phyloP scores from a whole-genome alignment of 768 basidiomycete genomes.

The Pisolithus microcarpus region DNA sequence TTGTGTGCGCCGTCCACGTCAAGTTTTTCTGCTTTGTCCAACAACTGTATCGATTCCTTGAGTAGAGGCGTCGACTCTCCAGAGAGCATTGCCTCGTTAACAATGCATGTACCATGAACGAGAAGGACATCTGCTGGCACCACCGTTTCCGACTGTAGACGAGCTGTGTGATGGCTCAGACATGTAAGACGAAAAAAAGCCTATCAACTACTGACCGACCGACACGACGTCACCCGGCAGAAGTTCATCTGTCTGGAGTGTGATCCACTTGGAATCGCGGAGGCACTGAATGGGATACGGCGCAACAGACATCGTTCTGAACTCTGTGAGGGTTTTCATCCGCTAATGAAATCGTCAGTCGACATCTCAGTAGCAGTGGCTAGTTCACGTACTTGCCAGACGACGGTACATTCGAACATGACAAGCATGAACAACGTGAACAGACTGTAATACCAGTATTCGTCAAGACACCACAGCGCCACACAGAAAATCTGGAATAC shows the following conservation, averaged over 20 bases:
- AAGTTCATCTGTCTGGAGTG: slow-evolving; percentile 77
- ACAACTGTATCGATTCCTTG: slow-evolving; percentile 88
- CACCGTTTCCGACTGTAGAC: slow-evolving; percentile 71
- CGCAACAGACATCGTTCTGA: slow-evolving; percentile 91
- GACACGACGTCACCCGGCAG: slow-evolving; percentile 89
- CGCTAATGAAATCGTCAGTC: slow-evolving; percentile 44
- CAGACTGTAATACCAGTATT: slow-evolving; percentile 98
- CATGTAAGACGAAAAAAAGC: background rate
- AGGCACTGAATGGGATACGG: slow-evolving; percentile 83
- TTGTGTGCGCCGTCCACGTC: slow-evolving; percentile 86
- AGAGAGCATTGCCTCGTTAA: slow-evolving; percentile 98
- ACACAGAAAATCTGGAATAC: slow-evolving; percentile 99
- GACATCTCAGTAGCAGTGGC: background rate
- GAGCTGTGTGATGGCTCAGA: slow-evolving; percentile 35
- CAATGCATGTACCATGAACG: slow-evolving; percentile 88
- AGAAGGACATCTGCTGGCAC: slow-evolving; percentile 92
- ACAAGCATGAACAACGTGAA: slow-evolving; percentile 99
- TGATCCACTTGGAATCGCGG: slow-evolving; percentile 74
- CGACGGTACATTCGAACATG: slow-evolving; percentile 97
- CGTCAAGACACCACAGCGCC: slow-evolving; percentile 94
- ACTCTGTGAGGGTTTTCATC: slow-evolving; percentile 88
- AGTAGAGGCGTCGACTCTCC: slow-evolving; percentile 96
- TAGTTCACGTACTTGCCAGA: slow-evolving; percentile 75
- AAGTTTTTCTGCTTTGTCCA: slow-evolving; percentile 65
- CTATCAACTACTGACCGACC: slow-evolving; percentile 48